Evolutionary conservation across 441 rosid genomes (phyloP).

Genomic region (Breynia disticha): DNA sequence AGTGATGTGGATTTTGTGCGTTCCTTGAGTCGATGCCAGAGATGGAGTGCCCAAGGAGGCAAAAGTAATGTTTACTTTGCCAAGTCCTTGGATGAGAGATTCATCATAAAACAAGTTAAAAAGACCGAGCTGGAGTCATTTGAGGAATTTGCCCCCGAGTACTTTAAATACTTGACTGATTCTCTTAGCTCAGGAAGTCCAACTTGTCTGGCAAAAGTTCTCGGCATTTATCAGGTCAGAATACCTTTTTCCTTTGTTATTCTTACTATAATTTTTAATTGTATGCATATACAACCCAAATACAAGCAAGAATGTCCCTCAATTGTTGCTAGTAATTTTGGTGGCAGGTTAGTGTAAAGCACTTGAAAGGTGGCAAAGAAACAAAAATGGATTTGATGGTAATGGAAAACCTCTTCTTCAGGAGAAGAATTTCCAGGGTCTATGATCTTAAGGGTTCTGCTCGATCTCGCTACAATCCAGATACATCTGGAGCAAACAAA

Average conservation of each 20-base stretch:
- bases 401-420: conserved; percentile 90
- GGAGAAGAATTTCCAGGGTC: conserved; percentile 54
- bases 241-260: background rate
- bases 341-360: conserved; percentile 60
- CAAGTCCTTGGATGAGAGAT: conserved; percentile 85
- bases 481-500: conserved; percentile 60
- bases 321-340: background rate
- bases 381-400: conserved; percentile 87
- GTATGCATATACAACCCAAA: too few relatives aligned
- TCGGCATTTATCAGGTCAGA: conserved; percentile 93
- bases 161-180: conserved; percentile 65
- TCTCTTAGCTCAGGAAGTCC: conserved; percentile 73
- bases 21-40: conserved; percentile 76
- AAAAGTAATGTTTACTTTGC: conserved; percentile 94
- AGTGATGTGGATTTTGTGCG: conserved; percentile 65
- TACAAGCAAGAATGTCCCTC: too few relatives aligned
- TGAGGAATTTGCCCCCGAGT: conserved; percentile 68
- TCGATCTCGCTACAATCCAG: conserved; percentile 70
- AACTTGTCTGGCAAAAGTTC: conserved; percentile 90
- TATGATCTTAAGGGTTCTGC: conserved; percentile 90
- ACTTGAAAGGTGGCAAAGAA: conserved; percentile 77
- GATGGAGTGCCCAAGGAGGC: conserved; percentile 95
- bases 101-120: conserved; percentile 77
- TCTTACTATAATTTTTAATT: background rate
- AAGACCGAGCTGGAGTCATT: conserved; percentile 88